Evolutionary conservation across 441 rosid species (phyloP).

Genomic region (Gossypium lobatum): DNA sequence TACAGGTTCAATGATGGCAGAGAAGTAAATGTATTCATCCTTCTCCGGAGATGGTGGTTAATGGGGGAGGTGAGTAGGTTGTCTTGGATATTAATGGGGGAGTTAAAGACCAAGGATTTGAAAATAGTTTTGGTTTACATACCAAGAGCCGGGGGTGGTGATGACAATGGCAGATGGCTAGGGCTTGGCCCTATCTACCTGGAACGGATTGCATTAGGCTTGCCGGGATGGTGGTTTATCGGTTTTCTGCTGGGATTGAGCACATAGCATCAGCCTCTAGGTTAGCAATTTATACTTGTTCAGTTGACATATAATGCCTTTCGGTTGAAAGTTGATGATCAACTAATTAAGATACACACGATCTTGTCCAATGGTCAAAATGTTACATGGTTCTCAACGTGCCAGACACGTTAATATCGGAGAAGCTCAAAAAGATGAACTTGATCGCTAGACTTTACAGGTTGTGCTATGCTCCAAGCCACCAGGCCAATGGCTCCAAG

Average conservation of each 20-base stretch:
- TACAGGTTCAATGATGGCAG: neutral
- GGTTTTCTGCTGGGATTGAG: neutral
- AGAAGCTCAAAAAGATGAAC: neutral
- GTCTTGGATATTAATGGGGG: neutral
- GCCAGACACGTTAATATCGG: neutral
- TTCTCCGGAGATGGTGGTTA: neutral
- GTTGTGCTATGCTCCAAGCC: neutral
- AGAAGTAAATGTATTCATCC: neutral
- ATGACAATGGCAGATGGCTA: neutral
- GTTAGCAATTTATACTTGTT: neutral
- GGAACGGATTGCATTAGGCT: neutral
- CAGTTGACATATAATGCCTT: neutral
- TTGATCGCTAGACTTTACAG: neutral
- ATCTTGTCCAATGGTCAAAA: neutral
- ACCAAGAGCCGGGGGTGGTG: neutral
- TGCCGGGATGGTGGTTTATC: neutral
- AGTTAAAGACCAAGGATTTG: neutral
- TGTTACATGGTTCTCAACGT: neutral
- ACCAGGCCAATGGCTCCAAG: neutral
- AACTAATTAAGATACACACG: neutral
- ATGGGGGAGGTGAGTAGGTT: neutral
- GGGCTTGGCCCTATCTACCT: neutral
- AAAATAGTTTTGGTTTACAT: neutral
- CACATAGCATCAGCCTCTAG: neutral
- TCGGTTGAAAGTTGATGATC: neutral